Evolutionary conservation across 371 early-diverging fungal genomes (phyloP).

Genomic region (Parasitella parasitica): DNA sequence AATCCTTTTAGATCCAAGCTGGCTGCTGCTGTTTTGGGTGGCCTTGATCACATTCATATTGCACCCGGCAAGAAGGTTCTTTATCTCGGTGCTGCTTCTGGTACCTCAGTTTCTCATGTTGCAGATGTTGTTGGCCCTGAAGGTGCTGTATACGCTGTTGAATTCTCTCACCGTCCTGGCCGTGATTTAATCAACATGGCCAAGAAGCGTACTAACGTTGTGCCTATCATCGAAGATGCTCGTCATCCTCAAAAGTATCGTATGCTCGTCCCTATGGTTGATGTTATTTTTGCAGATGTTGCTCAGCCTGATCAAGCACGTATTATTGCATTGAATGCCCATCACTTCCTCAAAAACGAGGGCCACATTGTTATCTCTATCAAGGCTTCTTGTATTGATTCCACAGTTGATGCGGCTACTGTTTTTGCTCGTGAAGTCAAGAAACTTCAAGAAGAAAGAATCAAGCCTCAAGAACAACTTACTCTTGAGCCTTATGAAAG

Average conservation of each 20-base stretch:
- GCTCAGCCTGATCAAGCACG: conserved; percentile 99
- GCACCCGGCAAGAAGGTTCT: conserved; percentile 98
- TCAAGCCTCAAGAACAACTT: conserved; percentile 99
- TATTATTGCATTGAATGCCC: conserved; percentile 99
- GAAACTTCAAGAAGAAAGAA: conserved; percentile 97
- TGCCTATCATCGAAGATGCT: conserved; percentile 99
- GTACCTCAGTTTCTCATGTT: conserved; percentile 99
- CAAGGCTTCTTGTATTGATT: conserved; percentile 99
- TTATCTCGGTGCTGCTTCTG: conserved; percentile 98
- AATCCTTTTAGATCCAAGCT: conserved; percentile 99
- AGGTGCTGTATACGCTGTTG: conserved; percentile 99
- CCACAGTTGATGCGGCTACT: conserved; percentile 96
- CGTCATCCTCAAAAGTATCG: conserved; percentile 99
- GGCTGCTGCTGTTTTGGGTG: conserved; percentile 99
- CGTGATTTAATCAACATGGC: conserved; percentile 99
- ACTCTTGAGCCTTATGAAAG: conserved; percentile 99
- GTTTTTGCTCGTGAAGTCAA: conserved; percentile 99
- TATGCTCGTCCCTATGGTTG: conserved; percentile 99
- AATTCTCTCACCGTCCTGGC: conserved; percentile 99
- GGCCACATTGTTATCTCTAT: conserved; percentile 99
- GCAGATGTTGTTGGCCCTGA: conserved; percentile 98
- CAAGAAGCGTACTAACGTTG: conserved; percentile 99
- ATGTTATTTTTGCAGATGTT: conserved; percentile 99
- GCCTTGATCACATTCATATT: conserved; percentile 97
- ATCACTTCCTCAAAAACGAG: conserved; percentile 98